Conservation (phyloP, 2,329 filamentous ascomycete genomes). For the Fusarium humuli region DNA sequence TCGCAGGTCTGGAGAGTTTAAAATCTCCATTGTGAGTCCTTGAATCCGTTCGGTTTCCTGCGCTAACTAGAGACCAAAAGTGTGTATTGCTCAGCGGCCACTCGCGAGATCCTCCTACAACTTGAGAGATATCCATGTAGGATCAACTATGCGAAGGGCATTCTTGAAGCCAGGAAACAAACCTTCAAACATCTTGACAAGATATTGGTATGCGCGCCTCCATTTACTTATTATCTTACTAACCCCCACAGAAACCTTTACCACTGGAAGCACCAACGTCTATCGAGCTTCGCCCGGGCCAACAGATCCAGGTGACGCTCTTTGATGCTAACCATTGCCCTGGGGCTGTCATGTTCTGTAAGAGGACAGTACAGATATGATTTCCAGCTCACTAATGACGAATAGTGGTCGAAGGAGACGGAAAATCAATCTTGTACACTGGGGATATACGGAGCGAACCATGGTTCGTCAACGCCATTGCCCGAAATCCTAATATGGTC, state of each 20-base stretch:
- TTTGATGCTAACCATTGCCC: slow-evolving; percentile 94
- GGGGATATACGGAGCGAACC: slow-evolving; percentile 88
- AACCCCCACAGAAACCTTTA: slow-evolving; percentile 71
- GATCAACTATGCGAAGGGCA: slow-evolving; percentile 82
- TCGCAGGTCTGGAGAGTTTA: slow-evolving; percentile 81
- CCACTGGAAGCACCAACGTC: slow-evolving; percentile 82
- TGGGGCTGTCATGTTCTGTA: slow-evolving; percentile 89
- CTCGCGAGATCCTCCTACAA: slow-evolving; percentile 81
- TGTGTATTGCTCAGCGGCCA: slow-evolving; percentile 90
- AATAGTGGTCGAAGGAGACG: slow-evolving; percentile 77
- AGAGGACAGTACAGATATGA: slow-evolving; percentile 26
- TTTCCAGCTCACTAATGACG: neutral
- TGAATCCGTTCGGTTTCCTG: too few species aligned
- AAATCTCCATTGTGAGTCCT: slow-evolving; percentile 75
- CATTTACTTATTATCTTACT: neutral
- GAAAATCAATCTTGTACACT: slow-evolving; percentile 84
- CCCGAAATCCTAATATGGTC: slow-evolving; percentile 77
- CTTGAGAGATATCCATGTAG: slow-evolving; percentile 84
- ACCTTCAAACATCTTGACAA: slow-evolving; percentile 81
- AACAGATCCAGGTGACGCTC: slow-evolving; percentile 81
- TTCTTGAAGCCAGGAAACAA: slow-evolving; percentile 78
- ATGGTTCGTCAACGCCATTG: slow-evolving; percentile 84
- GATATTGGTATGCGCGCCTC: slow-evolving; percentile 64
- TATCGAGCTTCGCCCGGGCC: slow-evolving; percentile 78
- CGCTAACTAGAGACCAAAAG: slow-evolving; percentile 48